A percentile compares a stretch with the other conserved stretches of the same genome.
Conservation (phyloP, 495 filamentous ascomycete genomes). For the Xylona heveae region DNA sequence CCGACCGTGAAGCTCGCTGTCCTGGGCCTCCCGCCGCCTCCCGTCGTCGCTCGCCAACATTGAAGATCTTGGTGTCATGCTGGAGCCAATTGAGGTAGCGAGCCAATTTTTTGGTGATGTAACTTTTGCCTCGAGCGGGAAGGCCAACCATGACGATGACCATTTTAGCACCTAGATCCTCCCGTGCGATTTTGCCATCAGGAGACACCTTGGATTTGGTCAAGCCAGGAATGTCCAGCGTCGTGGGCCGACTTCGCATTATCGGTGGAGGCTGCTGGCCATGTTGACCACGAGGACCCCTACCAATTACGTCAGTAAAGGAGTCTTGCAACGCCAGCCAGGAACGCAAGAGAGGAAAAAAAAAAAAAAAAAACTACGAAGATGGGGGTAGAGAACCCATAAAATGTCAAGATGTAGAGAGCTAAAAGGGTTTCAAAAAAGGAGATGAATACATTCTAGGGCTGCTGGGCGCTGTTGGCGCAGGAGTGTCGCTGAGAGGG, state of each 20-base stretch:
- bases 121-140: conserved; percentile 87
- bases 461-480: conserved; percentile 45
- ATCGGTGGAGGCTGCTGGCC: conserved; percentile 22
- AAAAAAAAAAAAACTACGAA: too few relatives aligned
- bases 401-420: too few relatives aligned
- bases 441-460: conserved; percentile 36
- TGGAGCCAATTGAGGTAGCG: conserved; percentile 94
- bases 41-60: conserved; percentile 79
- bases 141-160: conserved; percentile 98
- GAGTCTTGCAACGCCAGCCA: too few relatives aligned
- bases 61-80: conserved; percentile 88
- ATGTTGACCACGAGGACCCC: conserved; percentile 71
- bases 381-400: too few relatives aligned
- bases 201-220: conserved; percentile 87
- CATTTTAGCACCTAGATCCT: conserved; percentile 86
- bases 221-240: conserved; percentile 34
- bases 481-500: conserved; percentile 44
- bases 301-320: too few relatives aligned
- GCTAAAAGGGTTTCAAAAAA: too few relatives aligned
- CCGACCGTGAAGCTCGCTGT: too few relatives aligned
- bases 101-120: conserved; percentile 93
- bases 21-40: conserved; percentile 42
- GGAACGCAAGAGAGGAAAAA: too few relatives aligned
- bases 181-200: conserved; percentile 75
- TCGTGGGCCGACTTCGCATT: conserved; percentile 19